Percentiles rank a stretch among this genome's conserved stretches.
phyloP scores from a whole-genome alignment of 768 basidiomycete genomes.

The Mycena galopus region DNA sequence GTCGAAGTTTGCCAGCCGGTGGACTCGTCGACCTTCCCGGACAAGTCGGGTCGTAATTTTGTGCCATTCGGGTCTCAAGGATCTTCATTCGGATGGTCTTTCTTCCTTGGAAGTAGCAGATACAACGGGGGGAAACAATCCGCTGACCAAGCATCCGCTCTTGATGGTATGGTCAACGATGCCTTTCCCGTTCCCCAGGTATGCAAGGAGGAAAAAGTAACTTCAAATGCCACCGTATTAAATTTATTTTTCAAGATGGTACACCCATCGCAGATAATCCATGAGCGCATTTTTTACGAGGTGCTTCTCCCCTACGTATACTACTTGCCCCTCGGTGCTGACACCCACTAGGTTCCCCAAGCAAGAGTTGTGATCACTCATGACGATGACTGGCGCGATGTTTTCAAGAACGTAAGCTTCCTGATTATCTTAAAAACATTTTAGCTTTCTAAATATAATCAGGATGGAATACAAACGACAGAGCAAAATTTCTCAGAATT shows the following conservation, averaged over 20 bases:
- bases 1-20: neutral
- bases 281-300: neutral
- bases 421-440: neutral
- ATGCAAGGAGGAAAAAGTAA: neutral
- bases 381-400: conserved; percentile 27
- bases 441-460: neutral
- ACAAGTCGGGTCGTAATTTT: neutral
- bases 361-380: conserved; percentile 19
- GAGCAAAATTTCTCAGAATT: neutral
- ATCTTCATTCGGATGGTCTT: neutral
- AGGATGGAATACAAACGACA: neutral
- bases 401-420: neutral
- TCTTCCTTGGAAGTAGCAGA: neutral
- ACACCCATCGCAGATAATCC: neutral
- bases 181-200: neutral
- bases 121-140: neutral
- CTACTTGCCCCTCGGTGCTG: neutral
- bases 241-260: neutral
- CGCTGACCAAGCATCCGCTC: neutral
- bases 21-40: neutral
- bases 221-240: neutral
- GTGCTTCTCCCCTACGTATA: neutral
- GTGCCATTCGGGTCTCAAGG: conserved; percentile 5
- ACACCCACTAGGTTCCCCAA: neutral
- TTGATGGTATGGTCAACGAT: neutral